Base-by-base conservation (phyloP, 1,284 basidiomycete species). In the Ceratobasidium sp. region DNA sequence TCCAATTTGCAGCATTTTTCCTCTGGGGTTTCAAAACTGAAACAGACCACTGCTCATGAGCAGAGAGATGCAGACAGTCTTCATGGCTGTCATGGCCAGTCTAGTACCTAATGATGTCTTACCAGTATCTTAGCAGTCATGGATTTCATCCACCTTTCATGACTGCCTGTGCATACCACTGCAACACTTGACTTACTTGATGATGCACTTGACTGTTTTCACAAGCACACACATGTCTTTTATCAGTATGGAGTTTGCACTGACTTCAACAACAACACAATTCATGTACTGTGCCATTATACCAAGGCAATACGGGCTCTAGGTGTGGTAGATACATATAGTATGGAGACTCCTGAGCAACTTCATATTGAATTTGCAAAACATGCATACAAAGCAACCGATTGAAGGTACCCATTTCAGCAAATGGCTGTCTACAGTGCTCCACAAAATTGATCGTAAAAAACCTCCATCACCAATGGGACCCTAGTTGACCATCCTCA, bases 131-230 rank as follows among this genome's bases (percentile, higher is more conserved):
- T 38, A 18, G 62, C 62, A 7, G n/a, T 69, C 2, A 52, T 81
- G 1, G 80, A 81, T 52, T 81, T 80, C 66, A 62, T 81, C 55
- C 78, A 80, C 50, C 60, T 76, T 52, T 60, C 79, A 2, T 73
- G 71, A 18, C 78, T 76, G 41, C 66, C 73, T 18, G 41, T 50
- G 6, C 81, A 79, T 30, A 77, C 80, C 3, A 77, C 74, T 3
- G 71, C 41, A 4, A 81, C 79, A 5, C 78, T 81, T 44, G 41
- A 27, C 12, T 52, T 68, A 16, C 65, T 81, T 30, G 38, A 77
- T 23, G 50, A 71, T 50, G 54, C 78, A 20, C 66, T 81, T 46
- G 52, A 80, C 52, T 7, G 41, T 5, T 81, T 80, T 60, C 79
- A 81, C 52, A 44, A 64, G 14, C 66, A 81, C 54, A 81, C 79